Evolutionary conservation across 805 yeast species (phyloP).

Genomic region (Ogataea corticis): DNA sequence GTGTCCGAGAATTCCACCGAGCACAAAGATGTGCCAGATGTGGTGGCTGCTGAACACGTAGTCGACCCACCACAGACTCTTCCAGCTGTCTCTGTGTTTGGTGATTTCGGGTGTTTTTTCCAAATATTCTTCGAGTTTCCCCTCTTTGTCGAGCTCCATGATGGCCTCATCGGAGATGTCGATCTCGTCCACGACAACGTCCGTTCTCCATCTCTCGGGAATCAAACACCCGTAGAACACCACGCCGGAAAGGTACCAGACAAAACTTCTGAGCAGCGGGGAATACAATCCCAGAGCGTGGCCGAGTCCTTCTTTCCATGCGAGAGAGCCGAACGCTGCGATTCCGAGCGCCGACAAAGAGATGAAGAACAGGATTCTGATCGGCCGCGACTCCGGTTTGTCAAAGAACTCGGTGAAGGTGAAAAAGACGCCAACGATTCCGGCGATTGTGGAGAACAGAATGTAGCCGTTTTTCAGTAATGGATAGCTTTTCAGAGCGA

Average conservation of each 20-base stretch:
- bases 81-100: constrained; percentile 37
- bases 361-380: constrained; percentile 78
- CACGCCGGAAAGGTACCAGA: constrained; percentile 80
- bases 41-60: constrained; percentile 79
- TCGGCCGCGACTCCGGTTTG: constrained; percentile 76
- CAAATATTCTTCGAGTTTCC: constrained; percentile 39
- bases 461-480: constrained; percentile 50
- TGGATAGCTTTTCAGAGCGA: constrained; percentile 66
- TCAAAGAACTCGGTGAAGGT: constrained; percentile 95
- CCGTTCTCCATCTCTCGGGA: constrained; percentile 86
- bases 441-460: constrained; percentile 62
- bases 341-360: constrained; percentile 77
- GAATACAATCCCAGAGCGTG: constrained; percentile 54
- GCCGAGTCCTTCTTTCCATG: constrained; percentile 54
- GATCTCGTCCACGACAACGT: constrained; percentile 53
- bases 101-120: constrained; percentile 40
- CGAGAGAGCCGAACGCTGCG: constrained; percentile 58
- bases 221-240: constrained; percentile 82
- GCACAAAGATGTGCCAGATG: constrained; percentile 90
- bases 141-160: constrained; percentile 29
- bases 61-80: constrained; percentile 83
- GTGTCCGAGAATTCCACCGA: constrained; percentile 88
- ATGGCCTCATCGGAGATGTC: constrained; percentile 36
- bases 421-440: constrained; percentile 69
- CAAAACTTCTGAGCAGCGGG: constrained; percentile 72